Percentiles rank a stretch among this genome's conserved stretches.
Evolutionary conservation across 2,329 filamentous ascomycete species (phyloP).

Genomic region (Ceratocystis cacaofunesta): DNA sequence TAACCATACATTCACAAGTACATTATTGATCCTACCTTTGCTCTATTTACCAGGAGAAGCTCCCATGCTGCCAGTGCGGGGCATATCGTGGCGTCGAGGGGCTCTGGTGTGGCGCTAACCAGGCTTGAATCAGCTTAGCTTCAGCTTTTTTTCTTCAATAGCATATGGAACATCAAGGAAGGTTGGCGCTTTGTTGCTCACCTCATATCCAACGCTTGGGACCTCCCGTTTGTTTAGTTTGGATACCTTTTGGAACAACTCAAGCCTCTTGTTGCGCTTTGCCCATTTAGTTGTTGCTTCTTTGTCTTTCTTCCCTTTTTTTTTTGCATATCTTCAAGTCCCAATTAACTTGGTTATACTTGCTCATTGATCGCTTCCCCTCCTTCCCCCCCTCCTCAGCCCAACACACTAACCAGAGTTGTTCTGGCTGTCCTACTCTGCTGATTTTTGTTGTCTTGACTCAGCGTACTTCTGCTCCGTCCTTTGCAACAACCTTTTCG

Average conservation of each 20-base stretch:
- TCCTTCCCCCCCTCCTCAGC: neutral
- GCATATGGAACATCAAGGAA: conserved; percentile 1
- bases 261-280: neutral
- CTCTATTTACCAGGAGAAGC: neutral
- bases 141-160: conserved; percentile 7
- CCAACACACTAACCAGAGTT: neutral
- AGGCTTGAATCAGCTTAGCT: neutral
- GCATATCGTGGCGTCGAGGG: conserved; percentile 13
- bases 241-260: neutral
- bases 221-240: neutral
- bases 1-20: neutral
- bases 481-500: neutral
- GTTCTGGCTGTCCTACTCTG: neutral
- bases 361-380: neutral
- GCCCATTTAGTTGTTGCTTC: neutral
- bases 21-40: neutral
- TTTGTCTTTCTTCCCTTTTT: conserved; percentile 2
- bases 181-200: conserved; percentile 1
- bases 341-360: neutral
- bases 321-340: neutral
- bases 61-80: conserved; percentile 1
- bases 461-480: neutral
- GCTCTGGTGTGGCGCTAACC: neutral
- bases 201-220: conserved; percentile 1
- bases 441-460: neutral